Evolutionary conservation across 139 green algal species (phyloP), one percentile per base, ranked within the genome.

Genomic region (Auxenochlorella protothecoides): DNA sequence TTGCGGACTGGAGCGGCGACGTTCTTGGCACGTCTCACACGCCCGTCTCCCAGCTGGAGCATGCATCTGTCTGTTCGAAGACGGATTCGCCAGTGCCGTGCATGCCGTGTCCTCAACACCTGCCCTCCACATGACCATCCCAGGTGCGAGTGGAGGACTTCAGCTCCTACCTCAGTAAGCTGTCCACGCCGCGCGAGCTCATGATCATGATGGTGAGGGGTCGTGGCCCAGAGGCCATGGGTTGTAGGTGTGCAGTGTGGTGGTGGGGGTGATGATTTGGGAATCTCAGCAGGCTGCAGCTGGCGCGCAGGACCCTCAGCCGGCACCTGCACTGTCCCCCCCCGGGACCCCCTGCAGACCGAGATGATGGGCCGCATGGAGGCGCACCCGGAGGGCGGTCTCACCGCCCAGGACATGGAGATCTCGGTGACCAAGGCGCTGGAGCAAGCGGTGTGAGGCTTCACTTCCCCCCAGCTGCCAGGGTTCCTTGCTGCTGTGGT

Each of bases 401-500:
- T 96, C 14, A 94, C 86, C 51, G 88, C 87, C 51, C 88, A 95
- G 75, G 89, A 96, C 82, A 92, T 96, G 89, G 91, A 96, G 81
- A 89, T 95, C 55, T 84, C 88, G 4, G 87, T 93, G 3, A 87
- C 79, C 5, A 91, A 89, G 80, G 87, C 87, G 44, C 71, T 91
- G 65, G 85, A 92, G 73, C 86, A 92, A 77, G 83, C 83, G 27
- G 89, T 92, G 2, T 93, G 64, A 76, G 55, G 53, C 13, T 52
- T 52, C 65, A 6, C 5, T 13, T 65, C 5, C 8, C 60, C 60
- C 60, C 11, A n/a, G n/a, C 11, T 65, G 5, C 27, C 27, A 44
- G 27, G 27, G 27, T 44, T 44, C 27, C 27, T 44, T 44, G 27
- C 27, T 44, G 27, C 27, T 44, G 27, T 44, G 27, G 27, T 44